Conservation (phyloP, 2,329 filamentous ascomycete genomes). For the Lojkania enalia region DNA sequence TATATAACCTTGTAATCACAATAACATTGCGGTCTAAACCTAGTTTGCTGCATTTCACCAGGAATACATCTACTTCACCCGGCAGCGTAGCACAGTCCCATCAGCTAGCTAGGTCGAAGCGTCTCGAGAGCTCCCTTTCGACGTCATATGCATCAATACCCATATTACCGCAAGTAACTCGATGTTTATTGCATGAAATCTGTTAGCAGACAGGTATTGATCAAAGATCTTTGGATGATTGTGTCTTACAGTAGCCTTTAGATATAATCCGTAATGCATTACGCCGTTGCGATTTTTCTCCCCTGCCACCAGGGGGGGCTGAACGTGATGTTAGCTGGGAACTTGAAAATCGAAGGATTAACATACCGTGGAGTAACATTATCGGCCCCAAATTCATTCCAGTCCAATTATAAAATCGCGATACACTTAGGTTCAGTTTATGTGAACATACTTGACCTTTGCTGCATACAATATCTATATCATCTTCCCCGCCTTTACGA, state of each 20-base stretch:
- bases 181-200: too few relatives aligned
- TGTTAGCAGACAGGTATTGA: too few relatives aligned
- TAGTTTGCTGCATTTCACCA: neutral
- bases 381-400: too few relatives aligned
- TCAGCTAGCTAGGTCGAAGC: constrained; percentile 50
- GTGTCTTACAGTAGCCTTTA: constrained; percentile 54
- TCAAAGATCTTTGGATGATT: too few relatives aligned
- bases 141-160: constrained; percentile 47
- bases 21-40: neutral
- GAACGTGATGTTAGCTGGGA: neutral
- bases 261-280: constrained; percentile 7
- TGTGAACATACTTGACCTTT: neutral
- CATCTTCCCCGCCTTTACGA: neutral
- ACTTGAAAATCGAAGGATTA: neutral
- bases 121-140: constrained; percentile 47
- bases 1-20: neutral
- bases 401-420: too few relatives aligned
- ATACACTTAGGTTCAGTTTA: too few relatives aligned
- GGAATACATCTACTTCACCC: constrained; percentile 18
- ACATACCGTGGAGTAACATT: constrained; percentile 1
- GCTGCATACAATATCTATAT: neutral
- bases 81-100: constrained; percentile 56
- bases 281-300: constrained; percentile 13
- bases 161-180: constrained; percentile 54
- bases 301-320: constrained; percentile 12